phyloP scores from a whole-genome alignment of 257 asterid genomes.

The Parsonsia alboflavescens region DNA sequence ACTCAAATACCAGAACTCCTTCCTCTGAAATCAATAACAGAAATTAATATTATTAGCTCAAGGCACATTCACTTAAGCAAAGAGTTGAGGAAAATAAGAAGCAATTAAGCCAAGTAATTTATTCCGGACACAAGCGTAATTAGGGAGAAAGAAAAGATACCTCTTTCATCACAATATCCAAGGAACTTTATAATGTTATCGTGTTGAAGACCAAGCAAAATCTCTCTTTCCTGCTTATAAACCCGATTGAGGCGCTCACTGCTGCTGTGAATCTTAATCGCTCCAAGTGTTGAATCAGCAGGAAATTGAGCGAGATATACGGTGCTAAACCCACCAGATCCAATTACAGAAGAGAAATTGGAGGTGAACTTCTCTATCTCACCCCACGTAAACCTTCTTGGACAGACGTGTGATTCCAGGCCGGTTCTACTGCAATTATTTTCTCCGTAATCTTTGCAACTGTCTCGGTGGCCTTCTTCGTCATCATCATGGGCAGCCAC shows the following conservation, averaged over 20 bases:
- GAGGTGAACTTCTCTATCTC: conserved; percentile 33
- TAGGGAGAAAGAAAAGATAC: conserved; percentile 11
- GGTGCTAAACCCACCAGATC: conserved; percentile 65
- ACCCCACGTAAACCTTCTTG: conserved; percentile 23
- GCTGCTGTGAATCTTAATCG: conserved; percentile 51
- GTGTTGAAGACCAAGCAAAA: conserved; percentile 41
- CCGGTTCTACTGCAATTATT: not conserved
- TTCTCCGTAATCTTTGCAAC: not conserved
- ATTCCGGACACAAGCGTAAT: not conserved
- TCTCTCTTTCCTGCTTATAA: conserved; percentile 49
- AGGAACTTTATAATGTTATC: conserved; percentile 52
- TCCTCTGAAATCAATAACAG: conserved; percentile 28
- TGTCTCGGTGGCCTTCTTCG: not conserved
- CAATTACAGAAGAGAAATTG: conserved; percentile 46
- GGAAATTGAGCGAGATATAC: conserved; percentile 54
- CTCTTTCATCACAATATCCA: conserved; percentile 45
- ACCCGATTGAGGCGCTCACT: conserved; percentile 49
- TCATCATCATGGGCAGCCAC: conserved; percentile 12
- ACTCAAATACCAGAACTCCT: conserved; percentile 48
- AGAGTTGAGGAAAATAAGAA: too few species aligned
- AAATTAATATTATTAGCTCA: not conserved
- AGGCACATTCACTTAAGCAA: not conserved
- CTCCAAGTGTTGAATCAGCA: conserved; percentile 33
- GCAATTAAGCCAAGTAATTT: not conserved
- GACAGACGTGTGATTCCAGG: not conserved